Percentiles rank a stretch among this genome's conserved stretches.
Conservation (phyloP, 495 filamentous ascomycete species). For the Lepraria neglecta region DNA sequence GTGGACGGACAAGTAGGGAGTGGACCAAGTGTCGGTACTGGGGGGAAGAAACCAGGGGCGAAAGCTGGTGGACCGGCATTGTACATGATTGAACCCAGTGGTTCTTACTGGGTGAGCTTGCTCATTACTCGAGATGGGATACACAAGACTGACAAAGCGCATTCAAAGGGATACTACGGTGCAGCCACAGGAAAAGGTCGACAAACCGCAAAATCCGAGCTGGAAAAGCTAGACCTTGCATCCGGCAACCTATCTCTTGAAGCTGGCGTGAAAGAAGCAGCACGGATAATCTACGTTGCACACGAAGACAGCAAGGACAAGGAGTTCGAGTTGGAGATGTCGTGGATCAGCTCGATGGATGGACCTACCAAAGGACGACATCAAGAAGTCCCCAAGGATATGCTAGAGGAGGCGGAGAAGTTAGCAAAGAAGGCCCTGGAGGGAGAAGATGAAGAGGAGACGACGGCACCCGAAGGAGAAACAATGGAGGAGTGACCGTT, state of each 20-base stretch:
- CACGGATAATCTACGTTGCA: conserved; percentile 90
- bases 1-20: conserved; percentile 84
- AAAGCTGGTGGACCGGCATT: conserved; percentile 83
- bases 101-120: conserved; percentile 75
- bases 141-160: conserved; percentile 4
- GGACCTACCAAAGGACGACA: conserved; percentile 89
- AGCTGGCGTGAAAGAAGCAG: conserved; percentile 92
- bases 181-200: conserved; percentile 94
- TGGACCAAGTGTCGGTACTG: conserved; percentile 69
- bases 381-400: conserved; percentile 80
- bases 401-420: conserved; percentile 85
- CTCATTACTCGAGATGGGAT: not conserved
- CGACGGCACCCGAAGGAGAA: conserved; percentile 51
- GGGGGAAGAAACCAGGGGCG: conserved; percentile 67
- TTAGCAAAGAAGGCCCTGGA: conserved; percentile 72
- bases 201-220: conserved; percentile 92
- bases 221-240: conserved; percentile 92
- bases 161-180: conserved; percentile 78
- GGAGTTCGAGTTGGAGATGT: conserved; percentile 99
- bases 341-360: conserved; percentile 77
- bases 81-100: conserved; percentile 98
- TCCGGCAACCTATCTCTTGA: conserved; percentile 67
- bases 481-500: conserved; percentile 67
- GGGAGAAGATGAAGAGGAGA: conserved; percentile 67
- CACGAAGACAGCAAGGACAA: conserved; percentile 98